Conservation (phyloP, 2,329 filamentous ascomycete genomes). For the Paradendryphiella salina region DNA sequence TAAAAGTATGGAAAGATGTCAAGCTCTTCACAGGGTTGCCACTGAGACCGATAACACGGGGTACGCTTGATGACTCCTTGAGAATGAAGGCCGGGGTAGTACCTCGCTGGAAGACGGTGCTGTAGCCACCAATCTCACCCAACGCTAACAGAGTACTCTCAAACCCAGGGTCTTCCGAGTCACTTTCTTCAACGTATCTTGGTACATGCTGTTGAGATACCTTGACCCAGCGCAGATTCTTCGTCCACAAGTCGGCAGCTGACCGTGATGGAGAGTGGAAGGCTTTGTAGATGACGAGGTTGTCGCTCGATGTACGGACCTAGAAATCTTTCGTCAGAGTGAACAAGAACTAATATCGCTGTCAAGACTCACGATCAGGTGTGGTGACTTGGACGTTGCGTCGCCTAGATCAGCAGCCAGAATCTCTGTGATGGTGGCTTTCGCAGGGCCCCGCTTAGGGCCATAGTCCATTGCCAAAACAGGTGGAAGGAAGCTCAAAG, state of each 20-base stretch:
- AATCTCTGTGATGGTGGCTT: constrained; percentile 76
- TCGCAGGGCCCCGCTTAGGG: constrained; percentile 69
- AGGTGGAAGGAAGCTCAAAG: constrained; percentile 75
- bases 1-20: constrained; percentile 74
- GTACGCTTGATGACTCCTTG: constrained; percentile 76
- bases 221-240: constrained; percentile 75
- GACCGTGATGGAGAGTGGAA: constrained; percentile 57
- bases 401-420: constrained; percentile 86
- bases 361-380: constrained; percentile 71
- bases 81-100: constrained; percentile 78
- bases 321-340: constrained; percentile 39
- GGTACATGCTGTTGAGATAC: constrained; percentile 69
- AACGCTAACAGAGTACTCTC: constrained; percentile 60
- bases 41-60: constrained; percentile 73
- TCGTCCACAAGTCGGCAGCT: constrained; percentile 53
- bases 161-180: constrained; percentile 51
- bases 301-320: constrained; percentile 78
- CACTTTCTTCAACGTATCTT: constrained; percentile 56
- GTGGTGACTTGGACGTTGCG: constrained; percentile 67
- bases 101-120: constrained; percentile 80
- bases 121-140: constrained; percentile 73
- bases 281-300: constrained; percentile 85
- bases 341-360: too few species aligned
- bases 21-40: constrained; percentile 71
- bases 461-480: constrained; percentile 72